Percentiles rank a stretch among this genome's conserved stretches.
phyloP scores from a whole-genome alignment of 495 filamentous ascomycete genomes.

The Baudoinia panamericana region DNA sequence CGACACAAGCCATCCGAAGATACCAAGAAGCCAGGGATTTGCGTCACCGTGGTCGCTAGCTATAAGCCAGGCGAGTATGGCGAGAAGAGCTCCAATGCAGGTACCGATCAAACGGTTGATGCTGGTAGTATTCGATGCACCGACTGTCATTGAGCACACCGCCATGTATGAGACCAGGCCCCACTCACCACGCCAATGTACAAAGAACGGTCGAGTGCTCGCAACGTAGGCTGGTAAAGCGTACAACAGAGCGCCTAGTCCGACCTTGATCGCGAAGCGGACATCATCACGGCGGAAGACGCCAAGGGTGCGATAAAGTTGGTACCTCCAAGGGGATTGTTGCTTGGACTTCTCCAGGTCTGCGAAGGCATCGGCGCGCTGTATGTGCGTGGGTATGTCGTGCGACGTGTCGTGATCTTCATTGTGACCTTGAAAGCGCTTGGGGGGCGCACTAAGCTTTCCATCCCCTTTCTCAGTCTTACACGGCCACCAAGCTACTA shows the following conservation, averaged over 20 bases:
- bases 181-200: constrained; percentile 92
- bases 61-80: constrained; percentile 62
- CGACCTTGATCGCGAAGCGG: constrained; percentile 83
- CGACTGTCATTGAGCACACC: constrained; percentile 94
- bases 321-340: constrained; percentile 31
- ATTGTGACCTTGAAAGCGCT: constrained; percentile 10
- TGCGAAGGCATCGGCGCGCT: constrained; percentile 9
- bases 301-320: constrained; percentile 44
- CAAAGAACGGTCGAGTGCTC: constrained; percentile 62
- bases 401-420: constrained; percentile 6
- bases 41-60: constrained; percentile 38
- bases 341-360: constrained; percentile 20
- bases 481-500: constrained; percentile 57
- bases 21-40: constrained; percentile 51
- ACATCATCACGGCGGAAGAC: constrained; percentile 54
- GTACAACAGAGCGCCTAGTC: constrained; percentile 73
- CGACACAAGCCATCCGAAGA: constrained; percentile 68
- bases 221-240: constrained; percentile 76
- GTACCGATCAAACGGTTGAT: constrained; percentile 80
- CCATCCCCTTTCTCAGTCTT: too few species aligned
- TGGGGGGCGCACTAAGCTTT: too few species aligned
- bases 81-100: constrained; percentile 61
- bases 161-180: constrained; percentile 94
- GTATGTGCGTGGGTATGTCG: constrained; percentile 13
- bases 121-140: constrained; percentile 84